Evolutionary conservation across 495 filamentous ascomycete genomes (phyloP), one percentile per base, ranked within the genome.

Genomic region (Aspergillus homomorphus): DNA sequence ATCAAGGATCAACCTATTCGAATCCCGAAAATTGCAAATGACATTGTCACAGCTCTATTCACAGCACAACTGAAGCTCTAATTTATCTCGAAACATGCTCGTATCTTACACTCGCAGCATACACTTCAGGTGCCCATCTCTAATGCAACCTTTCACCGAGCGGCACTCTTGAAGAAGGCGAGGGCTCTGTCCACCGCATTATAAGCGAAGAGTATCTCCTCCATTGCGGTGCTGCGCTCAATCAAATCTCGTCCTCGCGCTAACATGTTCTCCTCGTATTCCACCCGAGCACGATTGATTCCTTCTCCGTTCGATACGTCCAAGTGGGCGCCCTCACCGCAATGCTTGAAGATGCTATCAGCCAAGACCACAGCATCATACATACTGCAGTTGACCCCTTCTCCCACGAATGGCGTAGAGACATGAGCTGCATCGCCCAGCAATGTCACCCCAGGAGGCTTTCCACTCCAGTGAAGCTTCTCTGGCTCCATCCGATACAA

Each of bases 391-490:
- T 87, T 84, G 12, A 86, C 82, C 0, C 84, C 84, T 7, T 79
- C 80, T 14, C 84, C 84, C 0, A 76, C 80, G 58, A 84, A 84
- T 0, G 82, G 83, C 0, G 80, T 82, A 72, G 81, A 80, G 1
- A 83, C 58, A 68, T 86, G 82, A 1, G 83, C 84, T 14, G 84
- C 81, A 67, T 86, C 84, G 4, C 84, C 84, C 9, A 85, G 69
- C 20, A 87, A 64, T 2, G 83, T 82, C 10, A 82, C 66, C 6
- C 56, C 59, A 1, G 53, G 24, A 18, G 46, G 24, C 46, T 22
- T 50, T 18, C 60, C 57, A 63, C 28, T 54, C 48, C 16, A 66
- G 23, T 14, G 4, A 8, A 50, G 10, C 33, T 53, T 57, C 9
- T 48, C 38, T 12, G 44, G 21, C 14, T 50, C 46, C 26, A 59